These are phyloP conservation scores for Sonneratia alba DNA, from an alignment of 345 rosid genomes.

Conservation along the genomic window DNA sequence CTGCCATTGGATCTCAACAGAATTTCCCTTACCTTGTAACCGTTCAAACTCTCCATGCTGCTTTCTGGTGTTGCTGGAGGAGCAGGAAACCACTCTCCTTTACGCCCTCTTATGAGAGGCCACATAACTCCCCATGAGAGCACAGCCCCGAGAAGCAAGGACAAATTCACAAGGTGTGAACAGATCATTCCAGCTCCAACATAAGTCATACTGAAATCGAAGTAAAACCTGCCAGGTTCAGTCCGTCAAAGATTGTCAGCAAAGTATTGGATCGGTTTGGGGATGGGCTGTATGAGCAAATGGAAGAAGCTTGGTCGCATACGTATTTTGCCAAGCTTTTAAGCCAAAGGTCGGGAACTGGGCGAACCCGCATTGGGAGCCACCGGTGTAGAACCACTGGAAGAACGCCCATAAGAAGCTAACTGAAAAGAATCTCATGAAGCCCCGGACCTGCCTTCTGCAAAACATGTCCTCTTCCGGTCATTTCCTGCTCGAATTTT, in stretches of 20 bases:
- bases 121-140: constrained; percentile 44
- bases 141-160: constrained; percentile 41
- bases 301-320: not conserved
- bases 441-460: constrained; percentile 46
- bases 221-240: constrained; percentile 29
- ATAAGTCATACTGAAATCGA: constrained; percentile 38
- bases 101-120: constrained; percentile 27
- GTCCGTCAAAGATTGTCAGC: not conserved
- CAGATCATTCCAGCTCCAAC: constrained; percentile 50
- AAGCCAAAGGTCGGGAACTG: constrained; percentile 42
- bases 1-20: not conserved
- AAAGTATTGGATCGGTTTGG: not conserved
- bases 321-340: constrained; percentile 33
- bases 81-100: constrained; percentile 34
- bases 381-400: constrained; percentile 45
- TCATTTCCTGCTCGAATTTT: not conserved
- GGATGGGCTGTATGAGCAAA: not conserved
- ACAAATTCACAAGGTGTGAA: constrained; percentile 40
- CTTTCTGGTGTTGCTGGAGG: constrained; percentile 8
- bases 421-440: constrained; percentile 27
- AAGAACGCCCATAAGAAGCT: constrained; percentile 46
- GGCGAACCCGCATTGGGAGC: constrained; percentile 28
- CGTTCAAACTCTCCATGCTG: constrained; percentile 38
- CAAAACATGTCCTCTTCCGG: constrained; percentile 3
- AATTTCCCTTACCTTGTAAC: constrained; percentile 30